A percentile compares a stretch with the other conserved stretches of the same genome.
Evolutionary conservation across 495 filamentous ascomycete species (phyloP).

Genomic region (Trichocladium antarcticum): DNA sequence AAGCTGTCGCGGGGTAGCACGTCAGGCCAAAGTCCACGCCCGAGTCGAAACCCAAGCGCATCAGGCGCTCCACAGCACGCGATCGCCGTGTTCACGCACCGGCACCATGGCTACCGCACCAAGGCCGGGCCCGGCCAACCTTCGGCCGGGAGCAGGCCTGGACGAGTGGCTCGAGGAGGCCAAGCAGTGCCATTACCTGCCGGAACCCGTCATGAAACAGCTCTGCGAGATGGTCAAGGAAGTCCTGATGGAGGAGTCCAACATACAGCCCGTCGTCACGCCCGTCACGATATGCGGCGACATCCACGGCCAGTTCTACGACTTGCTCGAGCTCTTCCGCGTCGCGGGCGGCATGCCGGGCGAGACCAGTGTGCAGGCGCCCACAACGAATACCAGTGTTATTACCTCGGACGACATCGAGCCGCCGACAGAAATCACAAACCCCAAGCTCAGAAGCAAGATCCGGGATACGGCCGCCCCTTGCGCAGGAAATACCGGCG

Average conservation of each 20-base stretch:
- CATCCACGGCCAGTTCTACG: slow-evolving; percentile 98
- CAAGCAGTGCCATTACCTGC: slow-evolving; percentile 92
- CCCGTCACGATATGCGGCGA: slow-evolving; percentile 98
- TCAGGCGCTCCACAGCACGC: neutral
- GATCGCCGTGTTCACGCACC: neutral
- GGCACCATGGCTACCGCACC: slow-evolving; percentile 39
- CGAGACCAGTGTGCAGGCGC: slow-evolving; percentile 53
- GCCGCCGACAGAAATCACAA: slow-evolving; percentile 72
- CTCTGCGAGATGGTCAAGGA: slow-evolving; percentile 98
- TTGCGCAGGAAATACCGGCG: slow-evolving; percentile 21
- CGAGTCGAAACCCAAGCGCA: neutral
- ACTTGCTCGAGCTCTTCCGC: slow-evolving; percentile 90
- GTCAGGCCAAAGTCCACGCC: neutral
- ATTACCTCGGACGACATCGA: slow-evolving; percentile 82
- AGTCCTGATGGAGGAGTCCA: slow-evolving; percentile 97
- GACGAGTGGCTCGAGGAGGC: slow-evolving; percentile 94
- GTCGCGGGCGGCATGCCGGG: slow-evolving; percentile 93
- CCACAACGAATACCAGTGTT: slow-evolving; percentile 50
- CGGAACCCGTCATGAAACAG: slow-evolving; percentile 93
- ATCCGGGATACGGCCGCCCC: slow-evolving; percentile 44
- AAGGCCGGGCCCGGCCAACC: slow-evolving; percentile 78
- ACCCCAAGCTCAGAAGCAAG: slow-evolving; percentile 72
- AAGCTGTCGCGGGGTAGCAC: too few species aligned
- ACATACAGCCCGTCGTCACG: slow-evolving; percentile 90
- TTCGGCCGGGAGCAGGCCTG: slow-evolving; percentile 70